Evolutionary conservation across 257 asterid genomes (phyloP).

Genomic region (Gentiana macrophylla): DNA sequence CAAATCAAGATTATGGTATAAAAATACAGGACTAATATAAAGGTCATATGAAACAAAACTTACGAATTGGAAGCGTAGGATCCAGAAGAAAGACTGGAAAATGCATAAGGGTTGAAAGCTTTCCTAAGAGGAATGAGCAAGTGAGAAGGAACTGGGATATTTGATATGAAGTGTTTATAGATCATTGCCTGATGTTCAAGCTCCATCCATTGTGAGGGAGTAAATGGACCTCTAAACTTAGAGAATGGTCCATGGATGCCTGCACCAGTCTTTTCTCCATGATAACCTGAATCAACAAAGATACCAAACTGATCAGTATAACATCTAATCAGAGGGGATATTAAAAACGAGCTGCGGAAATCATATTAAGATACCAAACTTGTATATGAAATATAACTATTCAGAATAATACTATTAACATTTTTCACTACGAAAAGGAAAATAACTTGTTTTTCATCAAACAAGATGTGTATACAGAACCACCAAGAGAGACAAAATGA

Average conservation of each 20-base stretch:
- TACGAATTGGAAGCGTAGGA: constrained; percentile 66
- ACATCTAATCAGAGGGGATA: too few relatives aligned
- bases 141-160: constrained; percentile 74
- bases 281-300: constrained; percentile 23
- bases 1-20: not conserved
- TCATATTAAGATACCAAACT: too few relatives aligned
- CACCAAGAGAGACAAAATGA: too few relatives aligned
- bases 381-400: too few relatives aligned
- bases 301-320: not conserved
- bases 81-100: constrained; percentile 33
- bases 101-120: constrained; percentile 53
- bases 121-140: constrained; percentile 63
- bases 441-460: too few relatives aligned
- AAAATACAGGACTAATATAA: not conserved
- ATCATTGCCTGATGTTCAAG: constrained; percentile 87
- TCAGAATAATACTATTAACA: not conserved
- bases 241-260: constrained; percentile 38
- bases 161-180: constrained; percentile 69
- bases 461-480: too few relatives aligned
- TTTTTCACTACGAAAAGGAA: too few relatives aligned
- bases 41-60: constrained; percentile 10
- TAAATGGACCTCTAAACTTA: constrained; percentile 61
- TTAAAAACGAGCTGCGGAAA: too few relatives aligned
- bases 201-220: constrained; percentile 94
- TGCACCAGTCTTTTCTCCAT: constrained; percentile 26